Conservation (phyloP, 805 yeast genomes). For the Yamadazyma tumulicola region DNA sequence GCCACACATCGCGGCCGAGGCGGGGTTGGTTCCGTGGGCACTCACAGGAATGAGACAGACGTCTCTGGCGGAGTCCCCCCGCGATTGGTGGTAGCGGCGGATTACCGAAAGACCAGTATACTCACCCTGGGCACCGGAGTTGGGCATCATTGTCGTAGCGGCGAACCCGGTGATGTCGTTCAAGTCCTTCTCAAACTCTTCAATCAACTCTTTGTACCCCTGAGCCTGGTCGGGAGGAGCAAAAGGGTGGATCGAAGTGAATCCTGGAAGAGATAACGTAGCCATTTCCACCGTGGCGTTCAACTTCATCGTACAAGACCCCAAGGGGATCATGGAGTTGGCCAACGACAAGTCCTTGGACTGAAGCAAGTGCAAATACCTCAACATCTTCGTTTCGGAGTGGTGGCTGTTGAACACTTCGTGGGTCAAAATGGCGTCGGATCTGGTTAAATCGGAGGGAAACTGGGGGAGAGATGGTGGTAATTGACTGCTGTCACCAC, state of each 20-base stretch:
- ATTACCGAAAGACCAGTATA: constrained; percentile 90
- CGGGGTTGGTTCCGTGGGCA: constrained; percentile 99
- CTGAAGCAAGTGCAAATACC: constrained; percentile 85
- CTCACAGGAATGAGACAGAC: constrained; percentile 93
- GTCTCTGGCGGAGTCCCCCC: constrained; percentile 71
- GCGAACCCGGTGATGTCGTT: constrained; percentile 92
- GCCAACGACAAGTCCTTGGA: constrained; percentile 87
- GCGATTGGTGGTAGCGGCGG: constrained; percentile 65
- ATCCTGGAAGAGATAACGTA: constrained; percentile 93
- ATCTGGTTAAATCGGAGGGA: constrained; percentile 49
- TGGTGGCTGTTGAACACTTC: constrained; percentile 84
- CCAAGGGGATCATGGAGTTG: constrained; percentile 94
- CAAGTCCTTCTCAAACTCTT: constrained; percentile 77
- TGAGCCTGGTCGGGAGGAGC: constrained; percentile 85
- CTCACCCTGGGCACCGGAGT: constrained; percentile 99
- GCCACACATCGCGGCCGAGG: constrained; percentile 97
- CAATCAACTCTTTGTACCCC: constrained; percentile 76
- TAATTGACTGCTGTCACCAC: constrained; percentile 12
- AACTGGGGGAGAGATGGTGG: constrained; percentile 43
- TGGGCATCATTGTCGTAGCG: constrained; percentile 90
- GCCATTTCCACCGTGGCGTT: constrained; percentile 94
- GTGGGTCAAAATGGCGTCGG: constrained; percentile 60
- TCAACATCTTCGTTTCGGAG: constrained; percentile 90
- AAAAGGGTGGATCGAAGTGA: constrained; percentile 85
- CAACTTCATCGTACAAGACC: constrained; percentile 97